phyloP scores from a whole-genome alignment of 345 rosid species.

The Cochlearia excelsa region DNA sequence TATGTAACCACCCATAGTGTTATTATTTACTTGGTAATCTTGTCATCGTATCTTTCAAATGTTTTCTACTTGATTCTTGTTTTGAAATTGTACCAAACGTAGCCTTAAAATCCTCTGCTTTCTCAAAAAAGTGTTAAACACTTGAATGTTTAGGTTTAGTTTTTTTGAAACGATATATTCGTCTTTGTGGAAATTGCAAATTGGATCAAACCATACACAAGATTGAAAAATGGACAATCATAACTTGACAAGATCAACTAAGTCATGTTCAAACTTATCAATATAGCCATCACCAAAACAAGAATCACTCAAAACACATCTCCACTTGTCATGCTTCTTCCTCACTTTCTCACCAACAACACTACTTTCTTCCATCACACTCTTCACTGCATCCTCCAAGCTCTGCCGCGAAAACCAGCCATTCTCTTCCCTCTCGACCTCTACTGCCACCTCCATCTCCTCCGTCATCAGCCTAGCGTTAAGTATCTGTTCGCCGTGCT shows the following conservation, averaged over 20 bases:
- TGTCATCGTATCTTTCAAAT: too few relatives aligned
- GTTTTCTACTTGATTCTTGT: too few relatives aligned
- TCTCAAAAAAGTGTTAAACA: too few relatives aligned
- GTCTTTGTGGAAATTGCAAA: too few relatives aligned
- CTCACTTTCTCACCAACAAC: slow-evolving; percentile 40
- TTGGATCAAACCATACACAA: too few relatives aligned
- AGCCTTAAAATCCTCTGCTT: too few relatives aligned
- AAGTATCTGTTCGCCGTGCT: slow-evolving; percentile 60
- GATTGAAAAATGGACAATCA: too few relatives aligned
- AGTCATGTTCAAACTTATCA: slow-evolving; percentile 42
- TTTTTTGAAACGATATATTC: too few relatives aligned
- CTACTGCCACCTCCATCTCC: slow-evolving; percentile 57
- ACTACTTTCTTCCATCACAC: slow-evolving; percentile 49
- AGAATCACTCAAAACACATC: slow-evolving; percentile 26
- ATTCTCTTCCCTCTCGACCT: slow-evolving; percentile 50
- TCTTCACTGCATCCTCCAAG: slow-evolving; percentile 44
- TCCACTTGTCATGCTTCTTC: slow-evolving; percentile 49
- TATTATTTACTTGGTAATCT: too few relatives aligned
- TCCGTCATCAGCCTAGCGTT: slow-evolving; percentile 51
- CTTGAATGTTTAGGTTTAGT: too few relatives aligned
- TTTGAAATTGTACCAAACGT: too few relatives aligned
- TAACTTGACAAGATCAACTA: slow-evolving; percentile 34
- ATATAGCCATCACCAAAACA: slow-evolving; percentile 41
- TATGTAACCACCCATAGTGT: too few relatives aligned
- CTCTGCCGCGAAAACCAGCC: slow-evolving; percentile 56